A percentile compares a stretch with the other conserved stretches of the same genome.
Conservation (phyloP, 495 filamentous ascomycete species). For the Penicillium pancosmium region DNA sequence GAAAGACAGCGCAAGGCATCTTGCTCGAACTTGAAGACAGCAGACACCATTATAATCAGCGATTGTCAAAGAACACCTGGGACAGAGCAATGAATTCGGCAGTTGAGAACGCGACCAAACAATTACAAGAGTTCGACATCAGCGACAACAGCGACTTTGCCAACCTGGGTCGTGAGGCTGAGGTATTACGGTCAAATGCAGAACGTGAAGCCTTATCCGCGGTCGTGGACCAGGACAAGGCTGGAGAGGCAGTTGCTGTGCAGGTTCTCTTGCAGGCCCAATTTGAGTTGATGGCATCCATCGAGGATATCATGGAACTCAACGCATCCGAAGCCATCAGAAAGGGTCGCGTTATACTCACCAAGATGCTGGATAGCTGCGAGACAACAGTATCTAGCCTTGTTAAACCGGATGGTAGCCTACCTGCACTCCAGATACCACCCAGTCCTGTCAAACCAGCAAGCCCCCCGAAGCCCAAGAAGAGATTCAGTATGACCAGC, state of each 20-base stretch:
- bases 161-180: conserved; percentile 77
- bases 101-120: conserved; percentile 78
- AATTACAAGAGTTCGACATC: conserved; percentile 74
- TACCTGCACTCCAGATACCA: conserved; percentile 53
- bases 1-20: conserved; percentile 85
- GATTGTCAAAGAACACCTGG: conserved; percentile 78
- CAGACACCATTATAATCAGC: conserved; percentile 86
- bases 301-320: conserved; percentile 79
- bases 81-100: conserved; percentile 83
- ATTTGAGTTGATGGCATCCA: conserved; percentile 82
- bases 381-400: conserved; percentile 73
- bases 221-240: conserved; percentile 83
- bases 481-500: conserved; percentile 52
- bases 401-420: conserved; percentile 84
- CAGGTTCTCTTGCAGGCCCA: conserved; percentile 86
- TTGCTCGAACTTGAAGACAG: conserved; percentile 85
- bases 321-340: conserved; percentile 77
- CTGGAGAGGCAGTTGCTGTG: conserved; percentile 72
- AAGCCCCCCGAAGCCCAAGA: conserved; percentile 77
- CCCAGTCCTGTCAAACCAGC: conserved; percentile 58
- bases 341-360: conserved; percentile 76
- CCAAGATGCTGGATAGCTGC: conserved; percentile 75
- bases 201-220: conserved; percentile 77
- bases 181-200: conserved; percentile 79
- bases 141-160: conserved; percentile 71